phyloP scores from a whole-genome alignment of 169 alveolate species.

The Plasmodium vivax region DNA sequence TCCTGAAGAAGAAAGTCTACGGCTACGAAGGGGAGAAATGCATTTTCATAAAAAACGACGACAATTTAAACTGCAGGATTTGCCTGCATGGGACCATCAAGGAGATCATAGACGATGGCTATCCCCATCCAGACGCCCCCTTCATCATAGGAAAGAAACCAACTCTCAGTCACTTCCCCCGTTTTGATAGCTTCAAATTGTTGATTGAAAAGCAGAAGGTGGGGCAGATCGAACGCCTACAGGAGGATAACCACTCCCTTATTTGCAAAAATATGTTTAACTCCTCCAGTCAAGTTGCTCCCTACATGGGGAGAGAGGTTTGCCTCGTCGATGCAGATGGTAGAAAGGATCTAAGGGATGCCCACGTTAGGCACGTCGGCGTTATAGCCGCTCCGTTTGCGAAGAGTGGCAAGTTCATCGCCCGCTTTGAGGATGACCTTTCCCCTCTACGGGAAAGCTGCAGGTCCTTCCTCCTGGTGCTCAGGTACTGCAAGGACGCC shows the following conservation, averaged over 20 bases:
- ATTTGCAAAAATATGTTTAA: constrained; percentile 32
- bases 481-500: constrained; percentile 50
- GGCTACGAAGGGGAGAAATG: constrained; percentile 34
- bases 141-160: constrained; percentile 43
- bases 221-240: constrained; percentile 36
- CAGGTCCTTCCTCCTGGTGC: constrained; percentile 10
- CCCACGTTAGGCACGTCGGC: constrained; percentile 8
- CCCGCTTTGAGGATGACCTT: constrained; percentile 52
- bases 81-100: constrained; percentile 31
- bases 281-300: constrained; percentile 15
- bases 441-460: constrained; percentile 2
- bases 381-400: constrained; percentile 47
- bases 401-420: constrained; percentile 42
- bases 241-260: constrained; percentile 24
- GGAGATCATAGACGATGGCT: constrained; percentile 25
- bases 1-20: constrained; percentile 24
- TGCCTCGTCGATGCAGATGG: neutral
- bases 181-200: constrained; percentile 19
- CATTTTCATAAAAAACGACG: constrained; percentile 59
- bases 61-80: constrained; percentile 29
- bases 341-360: neutral
- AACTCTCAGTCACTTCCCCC: neutral
- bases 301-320: constrained; percentile 18
- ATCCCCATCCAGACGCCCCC: neutral
- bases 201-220: constrained; percentile 25